These are phyloP conservation scores for Wickerhamomyces sp. DNA, from an alignment of 1,139 yeast genomes.

Conservation along the genomic window DNA sequence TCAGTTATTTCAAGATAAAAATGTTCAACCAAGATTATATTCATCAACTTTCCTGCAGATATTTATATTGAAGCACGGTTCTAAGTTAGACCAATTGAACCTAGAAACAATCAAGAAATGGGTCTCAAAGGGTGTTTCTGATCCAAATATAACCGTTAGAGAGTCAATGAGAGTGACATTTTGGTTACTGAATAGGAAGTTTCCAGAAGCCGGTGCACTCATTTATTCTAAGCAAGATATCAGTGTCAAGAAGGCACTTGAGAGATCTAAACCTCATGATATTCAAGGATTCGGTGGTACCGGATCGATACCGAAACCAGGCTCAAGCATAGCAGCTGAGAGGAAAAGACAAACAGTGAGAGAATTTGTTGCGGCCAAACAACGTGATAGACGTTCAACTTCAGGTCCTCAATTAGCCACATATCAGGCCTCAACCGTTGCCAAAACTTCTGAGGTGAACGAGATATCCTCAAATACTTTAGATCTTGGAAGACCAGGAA, in stretches of 20 bases:
- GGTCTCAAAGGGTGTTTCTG: slow-evolving; percentile 59
- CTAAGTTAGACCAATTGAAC: slow-evolving; percentile 33
- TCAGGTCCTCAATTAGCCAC: slow-evolving; percentile 14
- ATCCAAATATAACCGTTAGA: slow-evolving; percentile 78
- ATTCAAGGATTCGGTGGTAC: slow-evolving; percentile 14
- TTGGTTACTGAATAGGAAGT: slow-evolving; percentile 58
- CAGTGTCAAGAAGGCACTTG: slow-evolving; percentile 50
- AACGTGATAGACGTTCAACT: slow-evolving; percentile 16
- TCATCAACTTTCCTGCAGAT: slow-evolving; percentile 71
- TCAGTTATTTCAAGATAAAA: slow-evolving; percentile 56
- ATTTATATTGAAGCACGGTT: slow-evolving; percentile 44
- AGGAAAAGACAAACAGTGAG: slow-evolving; percentile 18
- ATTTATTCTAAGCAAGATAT: slow-evolving; percentile 37
- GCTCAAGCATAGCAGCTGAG: slow-evolving; percentile 1
- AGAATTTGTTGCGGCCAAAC: slow-evolving; percentile 20
- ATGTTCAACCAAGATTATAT: slow-evolving; percentile 51
- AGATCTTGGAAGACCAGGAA: slow-evolving; percentile 19
- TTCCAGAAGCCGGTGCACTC: slow-evolving; percentile 38
- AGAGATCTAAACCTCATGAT: slow-evolving; percentile 46
- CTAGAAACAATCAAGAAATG: slow-evolving; percentile 48
- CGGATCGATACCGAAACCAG: not conserved
- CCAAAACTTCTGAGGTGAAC: not conserved
- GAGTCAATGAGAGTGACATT: slow-evolving; percentile 69
- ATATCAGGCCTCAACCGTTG: not conserved
- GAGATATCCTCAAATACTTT: not conserved